Evolutionary conservation across 768 basidiomycete species (phyloP), one percentile per base, ranked within the genome.

Genomic region (Stropharia rugosoannulata): DNA sequence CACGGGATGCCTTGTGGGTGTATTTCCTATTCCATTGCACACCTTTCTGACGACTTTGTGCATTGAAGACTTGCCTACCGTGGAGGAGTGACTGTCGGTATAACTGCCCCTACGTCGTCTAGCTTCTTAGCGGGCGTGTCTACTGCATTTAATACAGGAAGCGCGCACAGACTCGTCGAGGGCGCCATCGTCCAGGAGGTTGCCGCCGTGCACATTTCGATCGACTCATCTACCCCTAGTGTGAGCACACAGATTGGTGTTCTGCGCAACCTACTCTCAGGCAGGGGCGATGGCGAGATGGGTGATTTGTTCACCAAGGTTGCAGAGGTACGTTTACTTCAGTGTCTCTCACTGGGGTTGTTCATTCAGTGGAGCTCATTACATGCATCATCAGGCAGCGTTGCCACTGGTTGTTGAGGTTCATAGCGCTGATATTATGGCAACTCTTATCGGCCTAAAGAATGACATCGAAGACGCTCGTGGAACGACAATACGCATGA

Each of bases 381-480:
- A 44, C 40, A 9, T 7, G 27, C 22, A 29, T 32, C 38, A 13
- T 59, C 22, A 84, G 79, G 85, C 87, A 3, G 59, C 75, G 37
- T 66, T 86, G 5, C 82, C 86, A 0, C 73, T 92, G 13, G 85
- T 90, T 5, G 71, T 90, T 16, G 68, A 76, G 5, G 83, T 82
- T 1, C 65, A 87, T 56, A 88, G 80, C 65, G 87, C 86, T 7
- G 90, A 92, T 62, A 71, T 81, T 45, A 90, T 92, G 63, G 85
- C 86, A 5, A 76, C 81, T 1, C 66, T 93, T 25, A 75, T 91
- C 40, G 58, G 69, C 12, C 77, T 92, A 46, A 91, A 92, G 75
- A 63, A 67, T 25, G 86, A 90, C 46, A 71, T 85, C 25, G 86
- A 87, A 49, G 63, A 63, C 1, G 61, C 69, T 39, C 70, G 65